These are phyloP conservation scores for Ricinus communis DNA, from an alignment of 345 rosid species.

Conservation along the genomic window DNA sequence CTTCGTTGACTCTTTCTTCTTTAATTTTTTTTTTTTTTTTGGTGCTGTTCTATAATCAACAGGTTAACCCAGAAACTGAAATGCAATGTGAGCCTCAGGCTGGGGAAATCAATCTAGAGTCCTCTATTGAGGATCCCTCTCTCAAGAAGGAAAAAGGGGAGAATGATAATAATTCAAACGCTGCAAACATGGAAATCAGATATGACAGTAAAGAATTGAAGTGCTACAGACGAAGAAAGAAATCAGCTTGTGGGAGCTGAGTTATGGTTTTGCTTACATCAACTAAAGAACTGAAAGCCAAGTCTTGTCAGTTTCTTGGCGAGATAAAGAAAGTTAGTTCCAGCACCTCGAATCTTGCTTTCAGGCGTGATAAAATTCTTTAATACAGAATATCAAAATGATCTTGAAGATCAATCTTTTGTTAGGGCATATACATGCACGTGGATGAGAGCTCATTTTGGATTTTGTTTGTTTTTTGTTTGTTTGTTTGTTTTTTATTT, in stretches of 20 bases:
- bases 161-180: not conserved
- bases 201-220: not conserved
- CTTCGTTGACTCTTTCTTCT: not conserved
- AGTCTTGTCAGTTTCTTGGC: no score
- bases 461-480: no score
- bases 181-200: not conserved
- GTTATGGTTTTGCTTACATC: not conserved
- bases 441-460: no score
- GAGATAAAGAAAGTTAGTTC: no score
- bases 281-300: no score
- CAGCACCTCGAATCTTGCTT: no score
- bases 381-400: no score
- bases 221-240: slow-evolving; percentile 24
- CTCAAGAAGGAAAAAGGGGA: not conserved
- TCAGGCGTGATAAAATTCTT: no score
- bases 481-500: no score
- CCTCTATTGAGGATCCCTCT: slow-evolving; percentile 16
- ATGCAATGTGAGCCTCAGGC: not conserved
- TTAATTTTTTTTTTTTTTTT: not conserved
- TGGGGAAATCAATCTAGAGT: not conserved
- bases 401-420: no score
- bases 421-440: no score
- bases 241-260: not conserved
- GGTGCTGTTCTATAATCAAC: not conserved
- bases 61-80: no score